Percentiles rank a stretch among this genome's conserved stretches.
phyloP scores from a whole-genome alignment of 805 yeast genomes.

The Pichia occidentalis region DNA sequence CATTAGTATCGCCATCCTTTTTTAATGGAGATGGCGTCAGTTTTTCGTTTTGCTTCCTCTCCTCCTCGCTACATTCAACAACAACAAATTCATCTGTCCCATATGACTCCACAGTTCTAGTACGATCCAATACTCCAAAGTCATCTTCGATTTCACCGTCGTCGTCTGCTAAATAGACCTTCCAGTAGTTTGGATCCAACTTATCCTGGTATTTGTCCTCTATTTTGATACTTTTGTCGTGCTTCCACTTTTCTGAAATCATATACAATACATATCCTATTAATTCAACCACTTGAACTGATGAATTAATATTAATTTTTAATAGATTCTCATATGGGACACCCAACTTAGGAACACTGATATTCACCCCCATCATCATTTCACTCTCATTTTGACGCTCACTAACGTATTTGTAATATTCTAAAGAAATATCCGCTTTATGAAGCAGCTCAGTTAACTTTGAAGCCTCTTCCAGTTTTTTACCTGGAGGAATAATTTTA shows the following conservation, averaged over 20 bases:
- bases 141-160: constrained; percentile 92
- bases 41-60: constrained; percentile 40
- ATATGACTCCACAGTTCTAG: constrained; percentile 58
- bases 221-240: not conserved
- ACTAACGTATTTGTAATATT: constrained; percentile 29
- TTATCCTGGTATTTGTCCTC: constrained; percentile 15
- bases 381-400: constrained; percentile 12
- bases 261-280: constrained; percentile 47
- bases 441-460: constrained; percentile 40
- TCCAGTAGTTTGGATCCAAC: constrained; percentile 66
- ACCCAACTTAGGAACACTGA: constrained; percentile 18
- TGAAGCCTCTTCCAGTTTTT: not conserved
- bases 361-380: constrained; percentile 13
- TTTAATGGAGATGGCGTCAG: constrained; percentile 44
- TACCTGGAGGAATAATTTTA: too few species aligned
- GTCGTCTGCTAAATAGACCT: constrained; percentile 78
- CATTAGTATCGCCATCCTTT: not conserved
- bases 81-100: constrained; percentile 80
- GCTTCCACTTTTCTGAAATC: constrained; percentile 19
- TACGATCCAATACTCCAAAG: constrained; percentile 79
- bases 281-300: constrained; percentile 44
- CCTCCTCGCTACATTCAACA: constrained; percentile 48
- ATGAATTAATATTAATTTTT: constrained; percentile 25
- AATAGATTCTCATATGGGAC: constrained; percentile 13
- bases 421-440: constrained; percentile 38